phyloP scores from a whole-genome alignment of 768 basidiomycete genomes.

The Boletus sp. region DNA sequence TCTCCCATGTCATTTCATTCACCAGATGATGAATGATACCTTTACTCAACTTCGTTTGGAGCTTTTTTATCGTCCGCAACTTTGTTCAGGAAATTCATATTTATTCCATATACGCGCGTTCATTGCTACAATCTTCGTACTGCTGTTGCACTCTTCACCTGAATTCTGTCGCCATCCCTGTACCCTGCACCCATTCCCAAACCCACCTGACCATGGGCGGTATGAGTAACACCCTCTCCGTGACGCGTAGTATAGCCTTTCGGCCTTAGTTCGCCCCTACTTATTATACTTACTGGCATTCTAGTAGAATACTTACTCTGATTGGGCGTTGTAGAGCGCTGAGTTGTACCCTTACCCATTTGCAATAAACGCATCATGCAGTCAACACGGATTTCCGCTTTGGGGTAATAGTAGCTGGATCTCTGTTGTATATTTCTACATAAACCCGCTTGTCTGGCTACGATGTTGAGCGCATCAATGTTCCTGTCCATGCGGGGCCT shows the following conservation, averaged over 20 bases:
- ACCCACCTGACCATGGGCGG: slow-evolving; percentile 11
- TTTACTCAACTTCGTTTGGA: slow-evolving; percentile 18
- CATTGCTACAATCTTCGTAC: slow-evolving; percentile 30
- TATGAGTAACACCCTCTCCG: background rate
- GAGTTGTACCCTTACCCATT: slow-evolving; percentile 31
- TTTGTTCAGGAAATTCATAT: slow-evolving; percentile 25
- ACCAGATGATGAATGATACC: slow-evolving; percentile 42
- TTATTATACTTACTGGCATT: slow-evolving; percentile 32
- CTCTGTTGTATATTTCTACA: slow-evolving; percentile 14
- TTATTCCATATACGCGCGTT: slow-evolving; percentile 24
- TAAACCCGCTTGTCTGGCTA: background rate
- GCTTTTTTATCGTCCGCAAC: slow-evolving; percentile 24
- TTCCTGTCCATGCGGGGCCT: slow-evolving; percentile 64
- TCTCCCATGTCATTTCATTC: slow-evolving; percentile 71
- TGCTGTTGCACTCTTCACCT: slow-evolving; percentile 24
- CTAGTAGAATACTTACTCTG: slow-evolving; percentile 32
- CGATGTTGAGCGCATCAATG: slow-evolving; percentile 22
- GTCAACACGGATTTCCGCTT: slow-evolving; percentile 8
- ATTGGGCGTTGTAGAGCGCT: slow-evolving; percentile 30
- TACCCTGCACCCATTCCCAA: slow-evolving; percentile 14
- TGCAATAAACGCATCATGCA: slow-evolving; percentile 25
- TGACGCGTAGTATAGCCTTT: slow-evolving; percentile 18
- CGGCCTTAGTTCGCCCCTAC: slow-evolving; percentile 20
- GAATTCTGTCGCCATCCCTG: slow-evolving; percentile 20
- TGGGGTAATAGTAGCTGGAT: slow-evolving; percentile 7